Base-by-base conservation (phyloP, 805 yeast species). In the Saccharomyces paradoxus region DNA sequence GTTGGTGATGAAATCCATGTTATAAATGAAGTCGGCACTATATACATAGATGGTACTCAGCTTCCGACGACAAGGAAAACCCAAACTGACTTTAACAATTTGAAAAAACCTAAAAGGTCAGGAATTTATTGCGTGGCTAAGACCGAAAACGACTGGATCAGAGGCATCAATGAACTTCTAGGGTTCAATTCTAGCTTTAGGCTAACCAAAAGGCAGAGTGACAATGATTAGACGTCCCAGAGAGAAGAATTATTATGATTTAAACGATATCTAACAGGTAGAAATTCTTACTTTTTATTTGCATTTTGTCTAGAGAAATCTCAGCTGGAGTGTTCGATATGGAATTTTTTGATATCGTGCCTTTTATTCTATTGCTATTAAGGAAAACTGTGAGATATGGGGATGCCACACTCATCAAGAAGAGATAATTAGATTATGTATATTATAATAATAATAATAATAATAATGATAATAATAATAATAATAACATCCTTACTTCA, bases 91-190 rank as follows among this genome's bases (percentile, higher is more conserved):
- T 29, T 63, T 69, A 49, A 21, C 8, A 21, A n/a, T 6, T 24
- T 13, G 12, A 64, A 58, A 46, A 58, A 59, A 37, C 56, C 56
- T 41, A 64, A 58, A 27, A 68, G 71, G 22, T 73, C 77, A 13
- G 96, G 96, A 0, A 83, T 91, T 14, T 90, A 94, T 84, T 91
- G 97, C 71, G 84, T 92, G 3, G 88, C 96, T 0, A 79, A 83
- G 56, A 78, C 85, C 7, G 89, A 84, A 58, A 85, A 86, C 59
- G 97, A 92, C 66, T 92, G 98, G 98, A 90, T 91, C 1, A 80
- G 80, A 55, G 96, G 96, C 32, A 83, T 92, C 53, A 92, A 91
- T 64, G 91, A 88, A 61, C 76, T 91, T 55, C 71, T 91, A 48
- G 97, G 97, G 1, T 91, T 91, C 77, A 91, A 91, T 67, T 83